Evolutionary conservation across 1,284 basidiomycete species (phyloP), one percentile per base, ranked within the genome.

Genomic region (Cryptococcus sp.): DNA sequence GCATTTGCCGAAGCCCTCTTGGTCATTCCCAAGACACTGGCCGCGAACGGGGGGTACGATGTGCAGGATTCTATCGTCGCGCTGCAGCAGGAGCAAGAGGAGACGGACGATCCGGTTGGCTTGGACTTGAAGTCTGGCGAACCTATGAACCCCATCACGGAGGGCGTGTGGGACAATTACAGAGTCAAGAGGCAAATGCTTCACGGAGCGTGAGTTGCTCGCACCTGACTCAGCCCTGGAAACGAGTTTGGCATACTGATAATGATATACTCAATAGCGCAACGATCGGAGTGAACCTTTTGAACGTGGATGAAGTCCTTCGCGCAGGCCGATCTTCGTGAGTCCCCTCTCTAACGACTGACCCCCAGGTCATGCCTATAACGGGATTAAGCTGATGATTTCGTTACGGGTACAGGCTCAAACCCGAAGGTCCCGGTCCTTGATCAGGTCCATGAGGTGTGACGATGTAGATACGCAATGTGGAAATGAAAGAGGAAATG

Each of bases 151-250:
- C 95, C 96, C 6, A 89, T 91, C 16, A 88, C 91, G 4, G 89
- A 93, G 73, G 96, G 96, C 42, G 88, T 99, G 19, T 99, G 95
- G 94, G 96, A 99, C 79, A 99, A 99, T 80, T 99, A 97, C 79
- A 84, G 96, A 60, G 96, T 99, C 62, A 99, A 99, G 83, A 84
- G 95, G 63, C 96, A 99, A 75, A 96, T 99, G 93, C 81, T 99
- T 57, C 95, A 99, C 76, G 94, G 91, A 72, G 91, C 90, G 91
- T 92, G 70, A 75, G 86, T 76, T 1, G 13, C 13, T 38, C 39
- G 39, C 19, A 42, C 44, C n/a, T 47, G 15, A n/a, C n/a, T 27
- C 38, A 51, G 16, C n/a, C 45, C 23, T 23, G 39, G 38, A 39
- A 45, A 60, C 64, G 56, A 64, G 16, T 20, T 44, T n/a, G 5